A percentile compares a stretch with the other conserved stretches of the same genome.
These are phyloP conservation scores for Gossypium davidsonii DNA, from an alignment of 441 rosid species.

Conservation along the genomic window DNA sequence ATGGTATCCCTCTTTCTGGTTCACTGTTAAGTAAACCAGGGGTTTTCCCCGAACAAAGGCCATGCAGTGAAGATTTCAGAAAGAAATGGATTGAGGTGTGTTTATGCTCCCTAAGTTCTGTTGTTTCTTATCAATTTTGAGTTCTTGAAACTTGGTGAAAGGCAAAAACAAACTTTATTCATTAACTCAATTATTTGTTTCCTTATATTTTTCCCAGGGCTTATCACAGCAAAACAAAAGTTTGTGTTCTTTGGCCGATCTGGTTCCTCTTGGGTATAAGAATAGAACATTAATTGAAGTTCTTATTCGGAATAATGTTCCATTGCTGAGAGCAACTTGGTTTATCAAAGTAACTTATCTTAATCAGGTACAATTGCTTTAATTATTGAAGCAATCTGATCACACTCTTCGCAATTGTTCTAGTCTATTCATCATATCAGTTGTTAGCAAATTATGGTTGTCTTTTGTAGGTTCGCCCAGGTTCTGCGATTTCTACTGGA, in stretches of 20 bases:
- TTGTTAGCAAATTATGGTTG: conserved; percentile 27
- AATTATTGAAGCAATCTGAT: not conserved
- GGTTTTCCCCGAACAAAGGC: conserved; percentile 74
- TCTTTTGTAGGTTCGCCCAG: conserved; percentile 67
- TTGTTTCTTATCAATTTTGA: not conserved
- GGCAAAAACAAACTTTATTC: not conserved
- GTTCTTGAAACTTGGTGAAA: not conserved
- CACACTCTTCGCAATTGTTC: not conserved
- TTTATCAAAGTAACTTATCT: conserved; percentile 92
- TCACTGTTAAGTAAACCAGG: conserved; percentile 70
- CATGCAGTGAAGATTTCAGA: conserved; percentile 74
- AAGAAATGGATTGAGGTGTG: conserved; percentile 96
- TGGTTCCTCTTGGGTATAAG: conserved; percentile 79
- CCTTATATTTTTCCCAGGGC: conserved; percentile 43
- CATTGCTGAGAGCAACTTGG: conserved; percentile 96
- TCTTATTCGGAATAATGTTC: conserved; percentile 92
- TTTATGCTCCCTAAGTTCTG: not conserved
- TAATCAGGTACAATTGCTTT: conserved; percentile 63
- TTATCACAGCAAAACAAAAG: conserved; percentile 89
- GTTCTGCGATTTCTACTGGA: conserved; percentile 58
- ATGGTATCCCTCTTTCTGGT: conserved; percentile 88
- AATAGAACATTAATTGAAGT: conserved; percentile 79
- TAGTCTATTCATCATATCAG: conserved; percentile 10
- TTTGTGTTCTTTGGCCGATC: conserved; percentile 80
- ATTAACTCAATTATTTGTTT: not conserved